These are phyloP conservation scores for Gliomastix tumulicola DNA, from an alignment of 2,329 filamentous ascomycete species.

Conservation along the genomic window DNA sequence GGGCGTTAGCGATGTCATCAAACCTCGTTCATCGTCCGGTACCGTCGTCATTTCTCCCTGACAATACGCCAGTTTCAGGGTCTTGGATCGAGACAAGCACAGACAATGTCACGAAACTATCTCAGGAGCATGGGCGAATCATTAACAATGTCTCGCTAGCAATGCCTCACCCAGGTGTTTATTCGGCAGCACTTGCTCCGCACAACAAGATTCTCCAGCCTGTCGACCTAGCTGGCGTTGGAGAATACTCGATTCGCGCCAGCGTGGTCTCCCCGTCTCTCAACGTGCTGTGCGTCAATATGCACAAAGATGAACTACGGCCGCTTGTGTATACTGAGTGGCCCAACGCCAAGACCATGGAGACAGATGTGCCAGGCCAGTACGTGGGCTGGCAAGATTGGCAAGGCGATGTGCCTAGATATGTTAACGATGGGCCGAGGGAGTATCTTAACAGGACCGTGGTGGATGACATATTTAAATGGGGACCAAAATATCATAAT, in stretches of 20 bases:
- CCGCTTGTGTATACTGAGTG: slow-evolving; percentile 60
- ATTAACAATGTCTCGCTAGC: slow-evolving; percentile 73
- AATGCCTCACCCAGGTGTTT: slow-evolving; percentile 67
- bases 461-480: slow-evolving; percentile 65
- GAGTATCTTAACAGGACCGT: slow-evolving; percentile 46
- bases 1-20: slow-evolving; percentile 30
- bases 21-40: slow-evolving; percentile 44
- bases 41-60: slow-evolving; percentile 57
- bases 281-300: slow-evolving; percentile 67
- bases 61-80: slow-evolving; percentile 65
- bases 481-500: slow-evolving; percentile 46
- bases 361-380: slow-evolving; percentile 25
- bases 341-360: slow-evolving; percentile 32
- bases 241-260: slow-evolving; percentile 60
- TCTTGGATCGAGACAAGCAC: slow-evolving; percentile 58
- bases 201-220: slow-evolving; percentile 66
- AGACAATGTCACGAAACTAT: slow-evolving; percentile 45
- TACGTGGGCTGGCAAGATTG: slow-evolving; percentile 25
- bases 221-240: slow-evolving; percentile 54
- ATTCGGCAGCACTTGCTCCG: slow-evolving; percentile 53
- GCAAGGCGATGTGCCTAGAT: slow-evolving; percentile 25
- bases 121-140: slow-evolving; percentile 42
- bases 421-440: slow-evolving; percentile 14
- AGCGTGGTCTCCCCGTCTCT: slow-evolving; percentile 64
- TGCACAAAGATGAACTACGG: slow-evolving; percentile 49